Base-by-base conservation (phyloP, 805 yeast genomes). In the Clavispora asparagi region DNA sequence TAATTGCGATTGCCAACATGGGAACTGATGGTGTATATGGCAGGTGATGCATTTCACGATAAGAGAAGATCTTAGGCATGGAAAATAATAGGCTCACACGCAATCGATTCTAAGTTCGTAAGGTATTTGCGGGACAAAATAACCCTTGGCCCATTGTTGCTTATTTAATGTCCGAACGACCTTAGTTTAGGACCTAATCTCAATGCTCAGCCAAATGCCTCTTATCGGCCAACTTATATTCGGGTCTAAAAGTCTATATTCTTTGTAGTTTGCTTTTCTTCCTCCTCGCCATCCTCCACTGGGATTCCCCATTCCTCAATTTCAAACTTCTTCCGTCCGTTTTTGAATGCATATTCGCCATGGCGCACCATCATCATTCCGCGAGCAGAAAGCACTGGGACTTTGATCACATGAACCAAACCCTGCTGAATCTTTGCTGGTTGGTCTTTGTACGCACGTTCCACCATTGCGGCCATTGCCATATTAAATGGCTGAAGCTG, bases 251-350 rank as follows among this genome's bases (percentile, higher is more conserved):
- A 70, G 23, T 70, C 74, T 13, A 70, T 61, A 48, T 61, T 58
- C 54, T 68, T 66, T 7, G 65, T 62, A 17, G 73, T 65, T 43
- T 63, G 60, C 43, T 32, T 53, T 43, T 46, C 58, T 33, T 68
- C 77, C 13, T 75, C 59, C 12, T 57, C 84, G n/a, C 75, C 86
- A 47, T 85, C 95, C 47, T 90, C 97, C 2, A 92, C 96, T 0
- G 99, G 98, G 42, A 94, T 94, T n/a, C 96, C 88, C 96, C 97
- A 94, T 58, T 83, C 88, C 54, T 87, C 92, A 44, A 94, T 84
- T 58, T 87, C 96, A 60, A 92, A 89, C 56, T 78, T 82, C 63
- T 82, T 81, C 51, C 86, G 77, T 12, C 96, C 92, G 53, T 89
- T 87, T 59, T 83, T 83, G 68, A 91, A 92, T 6, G 96, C 89